These are phyloP conservation scores for Cercospora sp. DNA, from an alignment of 2,329 filamentous ascomycete genomes.

Conservation along the genomic window DNA sequence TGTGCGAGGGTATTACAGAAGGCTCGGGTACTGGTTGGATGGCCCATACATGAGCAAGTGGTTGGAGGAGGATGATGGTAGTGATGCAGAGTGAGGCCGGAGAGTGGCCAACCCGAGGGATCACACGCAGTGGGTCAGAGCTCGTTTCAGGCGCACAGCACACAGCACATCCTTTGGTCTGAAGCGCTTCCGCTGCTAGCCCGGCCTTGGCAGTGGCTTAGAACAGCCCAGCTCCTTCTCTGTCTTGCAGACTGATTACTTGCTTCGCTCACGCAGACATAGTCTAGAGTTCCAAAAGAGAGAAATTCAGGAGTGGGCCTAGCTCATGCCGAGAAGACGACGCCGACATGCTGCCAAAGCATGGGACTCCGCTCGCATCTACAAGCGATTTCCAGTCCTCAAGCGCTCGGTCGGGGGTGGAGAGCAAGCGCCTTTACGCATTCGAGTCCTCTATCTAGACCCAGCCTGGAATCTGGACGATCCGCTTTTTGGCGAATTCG, in stretches of 20 bases:
- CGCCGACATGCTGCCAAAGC: neutral
- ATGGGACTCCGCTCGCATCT: neutral
- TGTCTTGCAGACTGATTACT: neutral
- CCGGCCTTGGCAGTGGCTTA: neutral
- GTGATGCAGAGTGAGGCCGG: conserved; percentile 34
- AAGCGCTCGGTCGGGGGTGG: neutral
- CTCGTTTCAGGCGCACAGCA: neutral
- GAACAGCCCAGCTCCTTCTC: neutral
- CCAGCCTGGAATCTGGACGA: neutral
- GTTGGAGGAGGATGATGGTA: conserved; percentile 36
- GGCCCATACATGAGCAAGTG: conserved; percentile 68
- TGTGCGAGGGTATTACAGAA: conserved; percentile 90
- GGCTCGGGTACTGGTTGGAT: conserved; percentile 90
- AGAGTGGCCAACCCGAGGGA: neutral
- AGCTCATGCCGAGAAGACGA: neutral
- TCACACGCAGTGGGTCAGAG: neutral
- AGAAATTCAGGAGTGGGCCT: neutral
- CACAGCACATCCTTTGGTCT: neutral
- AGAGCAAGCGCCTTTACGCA: neutral
- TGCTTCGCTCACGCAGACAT: neutral
- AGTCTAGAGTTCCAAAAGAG: neutral
- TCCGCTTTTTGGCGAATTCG: neutral
- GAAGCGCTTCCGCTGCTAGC: neutral
- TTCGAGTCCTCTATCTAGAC: neutral
- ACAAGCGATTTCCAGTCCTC: neutral